Conservation (phyloP, 306 rosid genomes). For the Fagus sylvatica region DNA sequence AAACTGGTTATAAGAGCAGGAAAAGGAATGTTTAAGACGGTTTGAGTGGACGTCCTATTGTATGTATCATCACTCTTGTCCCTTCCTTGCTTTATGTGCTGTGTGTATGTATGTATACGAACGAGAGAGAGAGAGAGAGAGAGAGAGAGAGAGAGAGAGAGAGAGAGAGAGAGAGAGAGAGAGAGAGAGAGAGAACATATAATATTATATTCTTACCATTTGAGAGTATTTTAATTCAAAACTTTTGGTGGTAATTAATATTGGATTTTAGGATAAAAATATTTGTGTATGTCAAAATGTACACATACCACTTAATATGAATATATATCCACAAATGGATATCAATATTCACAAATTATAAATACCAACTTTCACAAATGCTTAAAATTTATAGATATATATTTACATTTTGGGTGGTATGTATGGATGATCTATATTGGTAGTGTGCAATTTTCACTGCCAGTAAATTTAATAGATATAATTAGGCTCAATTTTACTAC, state of each 20-base stretch:
- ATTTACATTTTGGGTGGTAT: too few relatives aligned
- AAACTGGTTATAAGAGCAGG: slow-evolving; percentile 39
- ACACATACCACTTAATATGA: too few relatives aligned
- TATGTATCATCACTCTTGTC: slow-evolving; percentile 27
- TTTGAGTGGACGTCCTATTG: slow-evolving; percentile 36
- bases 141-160: slow-evolving; percentile 13
- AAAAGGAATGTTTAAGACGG: slow-evolving; percentile 32
- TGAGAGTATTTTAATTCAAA: slow-evolving; percentile 14
- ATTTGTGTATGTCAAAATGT: too few relatives aligned
- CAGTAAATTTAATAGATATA: too few relatives aligned
- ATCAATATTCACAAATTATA: too few relatives aligned
- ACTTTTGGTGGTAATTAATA: slow-evolving; percentile 24
- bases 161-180: slow-evolving; percentile 20
- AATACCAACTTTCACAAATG: too few relatives aligned
- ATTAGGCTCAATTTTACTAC: too few relatives aligned
- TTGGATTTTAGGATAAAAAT: too few relatives aligned
- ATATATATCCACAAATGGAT: too few relatives aligned
- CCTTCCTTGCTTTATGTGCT: slow-evolving; percentile 34
- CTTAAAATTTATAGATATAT: too few relatives aligned
- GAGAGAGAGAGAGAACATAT: background rate
- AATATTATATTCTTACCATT: slow-evolving; percentile 15
- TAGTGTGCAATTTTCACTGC: too few relatives aligned
- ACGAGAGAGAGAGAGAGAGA: slow-evolving; percentile 24
- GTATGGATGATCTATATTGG: too few relatives aligned
- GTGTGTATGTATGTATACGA: slow-evolving; percentile 9